phyloP scores from a whole-genome alignment of 176 grass and related monocot genomes.

The Eleusine indica region DNA sequence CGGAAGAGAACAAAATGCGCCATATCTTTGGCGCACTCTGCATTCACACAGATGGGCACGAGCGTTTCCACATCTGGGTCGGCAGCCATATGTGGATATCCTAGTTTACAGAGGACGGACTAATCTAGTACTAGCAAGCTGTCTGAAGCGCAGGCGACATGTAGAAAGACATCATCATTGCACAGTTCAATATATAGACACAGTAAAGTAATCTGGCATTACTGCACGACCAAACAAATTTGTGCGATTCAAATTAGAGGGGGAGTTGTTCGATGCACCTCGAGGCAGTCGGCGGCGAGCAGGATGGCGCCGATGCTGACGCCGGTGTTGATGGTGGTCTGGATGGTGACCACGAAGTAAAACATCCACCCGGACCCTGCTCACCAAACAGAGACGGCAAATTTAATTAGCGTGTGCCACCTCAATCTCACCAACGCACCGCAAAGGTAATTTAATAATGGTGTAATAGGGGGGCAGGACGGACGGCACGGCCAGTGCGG shows the following conservation, averaged over 20 bases:
- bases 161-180: neutral
- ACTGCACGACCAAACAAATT: neutral
- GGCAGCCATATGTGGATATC: slow-evolving; percentile 21
- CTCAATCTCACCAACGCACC: slow-evolving; percentile 7
- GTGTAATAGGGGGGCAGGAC: neutral
- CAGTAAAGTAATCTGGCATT: neutral
- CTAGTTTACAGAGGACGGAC: slow-evolving; percentile 5
- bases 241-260: neutral
- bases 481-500: slow-evolving; percentile 8
- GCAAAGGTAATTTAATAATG: slow-evolving; percentile 31
- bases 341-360: slow-evolving; percentile 82
- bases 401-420: neutral
- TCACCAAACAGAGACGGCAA: slow-evolving; percentile 14
- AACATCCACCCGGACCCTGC: slow-evolving; percentile 88
- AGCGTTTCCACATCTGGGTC: neutral
- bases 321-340: slow-evolving; percentile 84
- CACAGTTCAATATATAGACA: neutral
- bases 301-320: slow-evolving; percentile 87
- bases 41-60: neutral
- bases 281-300: slow-evolving; percentile 73
- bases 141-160: slow-evolving; percentile 13
- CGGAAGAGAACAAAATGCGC: neutral
- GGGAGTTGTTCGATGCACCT: slow-evolving; percentile 49
- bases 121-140: neutral
- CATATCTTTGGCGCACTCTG: neutral